Evolutionary conservation across 2,329 filamentous ascomycete genomes (phyloP).

Genomic region (Hypoxylon sp.): DNA sequence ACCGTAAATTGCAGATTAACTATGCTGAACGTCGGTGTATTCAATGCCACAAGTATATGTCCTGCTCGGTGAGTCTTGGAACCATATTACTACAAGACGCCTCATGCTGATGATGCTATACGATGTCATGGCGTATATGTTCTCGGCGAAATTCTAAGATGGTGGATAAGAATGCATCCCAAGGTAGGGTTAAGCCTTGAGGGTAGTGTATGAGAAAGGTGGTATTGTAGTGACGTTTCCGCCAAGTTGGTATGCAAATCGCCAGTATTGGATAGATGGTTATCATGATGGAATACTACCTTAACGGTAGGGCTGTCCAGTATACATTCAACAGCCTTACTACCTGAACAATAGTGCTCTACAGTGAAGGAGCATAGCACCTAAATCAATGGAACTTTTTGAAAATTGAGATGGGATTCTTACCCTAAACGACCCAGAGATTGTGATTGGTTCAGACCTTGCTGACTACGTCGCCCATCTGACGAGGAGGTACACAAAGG

Average conservation of each 20-base stretch:
- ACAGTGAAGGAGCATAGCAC: conserved; percentile 21
- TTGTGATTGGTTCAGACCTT: conserved; percentile 33
- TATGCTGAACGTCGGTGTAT: conserved; percentile 20
- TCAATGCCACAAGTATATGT: neutral
- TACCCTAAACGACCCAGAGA: conserved; percentile 21
- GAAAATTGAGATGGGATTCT: conserved; percentile 34
- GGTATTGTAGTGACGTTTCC: conserved; percentile 17
- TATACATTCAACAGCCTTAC: conserved; percentile 25
- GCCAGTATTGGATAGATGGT: conserved; percentile 17
- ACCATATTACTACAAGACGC: neutral
- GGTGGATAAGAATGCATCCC: conserved; percentile 29
- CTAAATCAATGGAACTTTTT: conserved; percentile 34
- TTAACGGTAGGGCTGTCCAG: conserved; percentile 27
- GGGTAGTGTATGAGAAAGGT: conserved; percentile 25
- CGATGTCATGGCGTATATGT: conserved; percentile 15
- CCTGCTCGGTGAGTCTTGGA: conserved; percentile 25
- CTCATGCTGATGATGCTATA: conserved; percentile 21
- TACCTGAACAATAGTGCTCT: conserved; percentile 9
- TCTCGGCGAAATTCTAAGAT: conserved; percentile 35
- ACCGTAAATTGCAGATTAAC: conserved; percentile 16
- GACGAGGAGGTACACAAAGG: conserved; percentile 23
- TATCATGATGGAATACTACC: conserved; percentile 23
- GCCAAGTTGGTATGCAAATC: conserved; percentile 21
- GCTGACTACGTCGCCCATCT: conserved; percentile 38
- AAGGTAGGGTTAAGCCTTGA: conserved; percentile 25